These are phyloP conservation scores for Picea sitchensis DNA, from an alignment of 75 land plant genomes.

Conservation along the genomic window DNA sequence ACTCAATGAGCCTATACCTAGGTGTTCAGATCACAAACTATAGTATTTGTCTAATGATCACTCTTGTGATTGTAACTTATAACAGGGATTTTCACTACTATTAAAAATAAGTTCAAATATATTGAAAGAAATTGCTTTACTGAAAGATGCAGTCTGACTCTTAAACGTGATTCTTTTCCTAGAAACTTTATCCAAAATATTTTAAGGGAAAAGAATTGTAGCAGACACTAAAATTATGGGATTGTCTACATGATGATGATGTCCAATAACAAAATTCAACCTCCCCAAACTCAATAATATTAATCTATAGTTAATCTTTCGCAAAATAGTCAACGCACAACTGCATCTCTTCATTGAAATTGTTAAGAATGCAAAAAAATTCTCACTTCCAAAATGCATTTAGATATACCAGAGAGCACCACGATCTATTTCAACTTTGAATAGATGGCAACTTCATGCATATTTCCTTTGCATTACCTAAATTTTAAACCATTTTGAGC, in stretches of 20 bases:
- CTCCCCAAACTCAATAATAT: background rate
- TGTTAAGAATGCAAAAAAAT: background rate
- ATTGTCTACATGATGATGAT: background rate
- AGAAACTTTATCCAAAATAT: background rate
- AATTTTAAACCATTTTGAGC: constrained; percentile 88
- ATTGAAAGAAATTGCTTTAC: background rate
- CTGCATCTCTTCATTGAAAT: background rate
- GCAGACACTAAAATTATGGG: background rate
- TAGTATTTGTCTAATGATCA: background rate
- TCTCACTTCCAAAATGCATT: background rate
- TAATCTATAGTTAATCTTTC: background rate
- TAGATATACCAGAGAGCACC: background rate
- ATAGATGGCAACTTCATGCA: background rate
- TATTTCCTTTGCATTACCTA: constrained; percentile 43
- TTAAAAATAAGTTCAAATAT: background rate
- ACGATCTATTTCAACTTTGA: background rate
- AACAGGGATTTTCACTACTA: background rate
- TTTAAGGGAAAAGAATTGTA: background rate
- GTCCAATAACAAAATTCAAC: constrained; percentile 3
- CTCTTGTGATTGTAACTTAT: background rate
- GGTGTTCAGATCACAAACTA: too few relatives aligned
- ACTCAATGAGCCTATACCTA: too few relatives aligned
- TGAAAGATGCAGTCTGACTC: background rate
- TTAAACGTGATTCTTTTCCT: background rate
- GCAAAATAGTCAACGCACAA: background rate